These are phyloP conservation scores for Penicillium corylophilum DNA, from an alignment of 2,329 filamentous ascomycete species.

Conservation along the genomic window DNA sequence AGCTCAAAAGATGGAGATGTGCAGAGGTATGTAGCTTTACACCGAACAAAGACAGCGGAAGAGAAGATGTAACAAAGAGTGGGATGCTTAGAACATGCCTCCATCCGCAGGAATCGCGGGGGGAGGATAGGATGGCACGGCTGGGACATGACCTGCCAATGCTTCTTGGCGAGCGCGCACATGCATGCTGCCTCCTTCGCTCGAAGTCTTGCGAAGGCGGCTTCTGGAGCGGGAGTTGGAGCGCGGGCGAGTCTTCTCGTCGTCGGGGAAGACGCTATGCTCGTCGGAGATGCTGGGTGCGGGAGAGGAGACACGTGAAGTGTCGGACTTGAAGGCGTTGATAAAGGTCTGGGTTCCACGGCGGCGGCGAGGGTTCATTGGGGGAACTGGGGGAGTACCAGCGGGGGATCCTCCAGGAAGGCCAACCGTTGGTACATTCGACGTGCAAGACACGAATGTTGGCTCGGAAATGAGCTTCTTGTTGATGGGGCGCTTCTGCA, in stretches of 20 bases:
- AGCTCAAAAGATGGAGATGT: neutral
- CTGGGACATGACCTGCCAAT: slow-evolving; percentile 30
- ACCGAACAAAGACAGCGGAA: slow-evolving; percentile 7
- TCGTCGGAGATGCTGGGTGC: slow-evolving; percentile 19
- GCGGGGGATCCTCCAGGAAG: slow-evolving; percentile 56
- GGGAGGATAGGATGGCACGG: slow-evolving; percentile 34
- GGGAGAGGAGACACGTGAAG: slow-evolving; percentile 24
- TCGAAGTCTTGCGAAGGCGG: slow-evolving; percentile 33
- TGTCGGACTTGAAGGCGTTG: slow-evolving; percentile 37
- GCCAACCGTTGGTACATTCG: slow-evolving; percentile 58
- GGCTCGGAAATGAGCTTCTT: slow-evolving; percentile 65
- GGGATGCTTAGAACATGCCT: slow-evolving; percentile 38
- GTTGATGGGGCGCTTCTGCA: slow-evolving; percentile 58
- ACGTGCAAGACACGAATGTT: slow-evolving; percentile 52
- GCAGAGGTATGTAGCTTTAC: slow-evolving; percentile 1
- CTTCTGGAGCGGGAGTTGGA: slow-evolving; percentile 32
- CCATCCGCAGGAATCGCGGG: slow-evolving; percentile 33
- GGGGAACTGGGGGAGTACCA: slow-evolving; percentile 55
- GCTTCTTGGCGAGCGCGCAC: slow-evolving; percentile 45
- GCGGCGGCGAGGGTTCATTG: slow-evolving; percentile 60
- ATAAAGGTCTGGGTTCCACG: slow-evolving; percentile 47
- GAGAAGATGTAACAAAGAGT: slow-evolving; percentile 1
- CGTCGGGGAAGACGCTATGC: slow-evolving; percentile 27
- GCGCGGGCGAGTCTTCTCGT: slow-evolving; percentile 44
- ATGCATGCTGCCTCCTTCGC: slow-evolving; percentile 47